Percentiles rank a stretch among this genome's conserved stretches.
Conservation (phyloP, 2,329 filamentous ascomycete species). For the Clonostachys sp. region DNA sequence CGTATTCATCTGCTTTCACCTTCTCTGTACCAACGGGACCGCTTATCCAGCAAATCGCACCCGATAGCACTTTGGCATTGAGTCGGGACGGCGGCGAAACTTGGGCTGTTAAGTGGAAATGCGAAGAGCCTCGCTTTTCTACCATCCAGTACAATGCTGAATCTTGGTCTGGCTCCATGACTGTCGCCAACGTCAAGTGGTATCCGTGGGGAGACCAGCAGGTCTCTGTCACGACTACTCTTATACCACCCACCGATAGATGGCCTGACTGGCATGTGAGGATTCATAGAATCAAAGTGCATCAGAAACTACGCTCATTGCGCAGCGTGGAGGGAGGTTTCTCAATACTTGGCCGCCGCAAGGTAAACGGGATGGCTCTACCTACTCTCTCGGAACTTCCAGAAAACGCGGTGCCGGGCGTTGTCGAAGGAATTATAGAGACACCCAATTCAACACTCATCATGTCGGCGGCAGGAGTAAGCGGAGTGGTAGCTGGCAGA, state of each 20-base stretch:
- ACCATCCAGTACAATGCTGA: neutral
- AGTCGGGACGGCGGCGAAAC: conserved; percentile 8
- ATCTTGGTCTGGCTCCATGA: neutral
- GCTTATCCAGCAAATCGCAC: conserved; percentile 28
- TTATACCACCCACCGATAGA: conserved; percentile 30
- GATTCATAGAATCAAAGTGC: conserved; percentile 3
- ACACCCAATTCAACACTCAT: neutral
- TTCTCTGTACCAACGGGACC: conserved; percentile 36
- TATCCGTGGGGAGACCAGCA: conserved; percentile 5
- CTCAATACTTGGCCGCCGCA: conserved; percentile 2
- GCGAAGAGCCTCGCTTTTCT: conserved; percentile 2
- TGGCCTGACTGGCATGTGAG: conserved; percentile 63
- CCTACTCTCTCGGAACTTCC: neutral
- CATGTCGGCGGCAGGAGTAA: conserved; percentile 3
- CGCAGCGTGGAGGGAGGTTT: conserved; percentile 9
- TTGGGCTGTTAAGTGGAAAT: conserved; percentile 5
- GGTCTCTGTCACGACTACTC: conserved; percentile 5
- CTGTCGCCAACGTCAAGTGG: conserved; percentile 5
- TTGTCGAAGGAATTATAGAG: neutral
- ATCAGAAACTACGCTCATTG: neutral
- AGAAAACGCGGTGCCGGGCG: neutral
- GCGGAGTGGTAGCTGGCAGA: conserved; percentile 2
- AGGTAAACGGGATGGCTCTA: neutral
- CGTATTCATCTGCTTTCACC: conserved; percentile 40
- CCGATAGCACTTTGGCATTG: conserved; percentile 13